A percentile compares a stretch with the other conserved stretches of the same genome.
These are phyloP conservation scores for Pleurozium schreberi DNA, from an alignment of 225 moss, liverwort and hornwort genomes.

Conservation along the genomic window DNA sequence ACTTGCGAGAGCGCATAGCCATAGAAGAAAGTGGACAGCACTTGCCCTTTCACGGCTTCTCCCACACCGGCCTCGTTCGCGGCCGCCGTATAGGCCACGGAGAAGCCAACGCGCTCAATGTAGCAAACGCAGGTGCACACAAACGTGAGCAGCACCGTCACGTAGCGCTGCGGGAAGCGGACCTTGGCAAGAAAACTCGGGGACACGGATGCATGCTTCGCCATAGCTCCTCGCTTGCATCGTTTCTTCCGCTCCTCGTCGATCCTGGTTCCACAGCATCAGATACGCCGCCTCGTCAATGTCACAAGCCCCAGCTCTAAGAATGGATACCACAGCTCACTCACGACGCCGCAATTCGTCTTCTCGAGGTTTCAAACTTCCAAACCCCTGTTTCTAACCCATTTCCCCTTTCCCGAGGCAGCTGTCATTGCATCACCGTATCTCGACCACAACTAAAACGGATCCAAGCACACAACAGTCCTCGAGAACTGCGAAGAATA, in stretches of 20 bases:
- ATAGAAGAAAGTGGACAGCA: constrained; percentile 87
- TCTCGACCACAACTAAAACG: background rate
- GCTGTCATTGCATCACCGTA: background rate
- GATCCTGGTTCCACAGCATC: constrained; percentile 1
- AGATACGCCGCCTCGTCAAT: background rate
- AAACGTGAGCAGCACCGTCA: constrained; percentile 83
- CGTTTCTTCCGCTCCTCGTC: constrained; percentile 4
- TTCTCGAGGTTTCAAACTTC: background rate
- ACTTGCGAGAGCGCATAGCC: constrained; percentile 93
- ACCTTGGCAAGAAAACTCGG: constrained; percentile 11
- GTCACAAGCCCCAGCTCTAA: background rate
- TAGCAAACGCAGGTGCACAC: constrained; percentile 96
- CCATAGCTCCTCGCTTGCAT: constrained; percentile 46
- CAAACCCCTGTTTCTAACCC: background rate
- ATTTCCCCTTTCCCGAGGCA: background rate
- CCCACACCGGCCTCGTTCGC: constrained; percentile 80
- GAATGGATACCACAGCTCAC: background rate
- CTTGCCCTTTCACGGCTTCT: constrained; percentile 76
- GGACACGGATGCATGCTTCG: constrained; percentile 19
- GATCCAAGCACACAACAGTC: background rate
- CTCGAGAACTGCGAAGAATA: background rate
- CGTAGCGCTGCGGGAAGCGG: constrained; percentile 80
- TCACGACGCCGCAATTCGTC: background rate
- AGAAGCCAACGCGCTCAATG: constrained; percentile 94
- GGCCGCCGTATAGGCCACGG: constrained; percentile 87